These are phyloP conservation scores for Ustilago esculenta DNA, from an alignment of 1,284 basidiomycete genomes.

Conservation along the genomic window DNA sequence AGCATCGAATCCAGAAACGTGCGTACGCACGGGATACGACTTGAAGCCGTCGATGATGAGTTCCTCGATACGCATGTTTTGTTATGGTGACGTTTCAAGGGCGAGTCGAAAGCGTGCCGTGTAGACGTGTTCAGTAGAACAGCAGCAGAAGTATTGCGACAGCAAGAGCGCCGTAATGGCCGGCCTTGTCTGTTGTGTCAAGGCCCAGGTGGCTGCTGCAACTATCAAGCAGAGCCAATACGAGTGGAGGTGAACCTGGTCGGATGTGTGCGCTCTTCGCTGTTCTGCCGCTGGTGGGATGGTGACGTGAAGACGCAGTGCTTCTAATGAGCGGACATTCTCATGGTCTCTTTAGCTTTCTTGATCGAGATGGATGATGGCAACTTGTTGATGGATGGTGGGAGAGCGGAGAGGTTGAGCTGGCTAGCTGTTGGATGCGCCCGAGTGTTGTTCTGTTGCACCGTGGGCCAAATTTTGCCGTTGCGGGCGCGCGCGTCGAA, in stretches of 20 bases:
- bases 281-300: too few species aligned
- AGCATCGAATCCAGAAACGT: slow-evolving; percentile 92
- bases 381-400: background rate
- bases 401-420: too few species aligned
- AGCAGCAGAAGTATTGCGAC: too few species aligned
- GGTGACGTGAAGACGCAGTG: too few species aligned
- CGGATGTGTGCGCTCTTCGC: background rate
- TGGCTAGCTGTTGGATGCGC: background rate
- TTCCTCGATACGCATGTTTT: slow-evolving; percentile 68
- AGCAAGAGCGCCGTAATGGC: too few species aligned
- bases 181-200: too few species aligned
- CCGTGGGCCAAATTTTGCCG: background rate
- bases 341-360: background rate
- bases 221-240: too few species aligned
- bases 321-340: background rate
- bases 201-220: too few species aligned
- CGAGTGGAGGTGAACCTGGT: background rate
- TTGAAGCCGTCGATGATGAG: slow-evolving; percentile 71
- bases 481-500: background rate
- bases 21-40: slow-evolving; percentile 87
- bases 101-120: too few species aligned
- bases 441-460: slow-evolving; percentile 13
- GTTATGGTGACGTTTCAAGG: too few species aligned
- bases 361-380: background rate
- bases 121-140: too few species aligned